These are phyloP conservation scores for Dalbergia cultrata DNA, from an alignment of 306 rosid genomes.

Conservation along the genomic window DNA sequence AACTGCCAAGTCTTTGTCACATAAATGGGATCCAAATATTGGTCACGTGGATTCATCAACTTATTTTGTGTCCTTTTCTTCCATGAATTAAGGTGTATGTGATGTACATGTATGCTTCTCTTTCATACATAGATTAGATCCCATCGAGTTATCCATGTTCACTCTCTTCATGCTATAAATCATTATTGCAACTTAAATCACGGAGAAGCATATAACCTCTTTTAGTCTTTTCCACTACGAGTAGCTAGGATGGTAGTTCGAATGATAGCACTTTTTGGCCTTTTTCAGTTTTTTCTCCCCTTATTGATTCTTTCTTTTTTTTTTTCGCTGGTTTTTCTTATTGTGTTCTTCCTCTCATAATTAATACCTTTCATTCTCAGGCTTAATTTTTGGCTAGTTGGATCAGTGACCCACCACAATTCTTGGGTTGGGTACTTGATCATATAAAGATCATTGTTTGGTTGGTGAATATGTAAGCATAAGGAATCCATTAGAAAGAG, in stretches of 20 bases:
- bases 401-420: conserved; percentile 23
- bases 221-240: conserved; percentile 46
- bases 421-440: conserved; percentile 32
- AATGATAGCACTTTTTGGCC: conserved; percentile 36
- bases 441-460: conserved; percentile 17
- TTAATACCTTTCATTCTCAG: conserved; percentile 14
- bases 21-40: conserved; percentile 40
- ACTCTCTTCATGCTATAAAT: conserved; percentile 46
- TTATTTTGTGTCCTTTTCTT: conserved; percentile 49
- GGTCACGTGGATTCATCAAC: conserved; percentile 64
- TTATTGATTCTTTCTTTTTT: conserved; percentile 11
- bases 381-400: conserved; percentile 20
- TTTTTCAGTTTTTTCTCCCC: not conserved
- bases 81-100: conserved; percentile 52
- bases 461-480: conserved; percentile 30
- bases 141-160: conserved; percentile 2
- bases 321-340: not conserved
- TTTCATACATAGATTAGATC: not conserved
- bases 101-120: not conserved
- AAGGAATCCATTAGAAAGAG: conserved; percentile 39
- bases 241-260: conserved; percentile 55
- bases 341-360: not conserved
- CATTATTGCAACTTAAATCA: conserved; percentile 54
- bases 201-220: conserved; percentile 55
- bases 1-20: conserved; percentile 53